phyloP scores from a whole-genome alignment of 2,329 filamentous ascomycete genomes.

The Colletotrichum liriopes region DNA sequence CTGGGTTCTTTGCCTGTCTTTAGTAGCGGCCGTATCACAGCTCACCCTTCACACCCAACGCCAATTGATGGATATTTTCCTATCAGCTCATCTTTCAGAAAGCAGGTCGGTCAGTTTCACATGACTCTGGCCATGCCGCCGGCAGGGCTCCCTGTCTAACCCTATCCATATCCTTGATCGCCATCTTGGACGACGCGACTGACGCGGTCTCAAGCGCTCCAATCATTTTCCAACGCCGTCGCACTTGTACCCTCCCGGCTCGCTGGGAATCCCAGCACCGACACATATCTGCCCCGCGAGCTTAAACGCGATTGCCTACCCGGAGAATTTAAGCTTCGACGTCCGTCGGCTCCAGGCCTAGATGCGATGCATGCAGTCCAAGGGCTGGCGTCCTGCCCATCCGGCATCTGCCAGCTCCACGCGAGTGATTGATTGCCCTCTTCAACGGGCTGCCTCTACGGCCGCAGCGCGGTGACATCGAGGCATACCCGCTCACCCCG shows the following conservation, averaged over 20 bases:
- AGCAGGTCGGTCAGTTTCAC: neutral
- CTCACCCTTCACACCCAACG: neutral
- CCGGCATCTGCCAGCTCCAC: neutral
- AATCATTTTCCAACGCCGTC: slow-evolving; percentile 2
- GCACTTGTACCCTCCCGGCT: neutral
- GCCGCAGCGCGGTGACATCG: neutral
- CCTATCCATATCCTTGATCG: neutral
- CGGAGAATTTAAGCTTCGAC: slow-evolving; percentile 34
- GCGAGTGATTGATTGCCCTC: neutral
- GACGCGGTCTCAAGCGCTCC: slow-evolving; percentile 18
- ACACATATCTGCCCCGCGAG: neutral
- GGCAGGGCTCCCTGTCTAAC: neutral
- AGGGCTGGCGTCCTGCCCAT: neutral
- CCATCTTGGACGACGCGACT: neutral
- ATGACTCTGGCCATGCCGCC: slow-evolving; percentile 8
- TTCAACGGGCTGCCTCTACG: neutral
- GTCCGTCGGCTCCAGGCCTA: slow-evolving; percentile 18
- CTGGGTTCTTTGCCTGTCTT: too few species aligned
- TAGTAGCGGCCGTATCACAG: slow-evolving; percentile 22
- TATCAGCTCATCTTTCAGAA: neutral
- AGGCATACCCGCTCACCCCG: neutral
- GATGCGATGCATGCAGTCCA: neutral
- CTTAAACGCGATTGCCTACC: neutral
- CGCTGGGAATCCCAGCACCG: slow-evolving; percentile 12
- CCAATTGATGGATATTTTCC: slow-evolving; percentile 5